Base-by-base conservation (phyloP, 805 yeast genomes). In the Wilhelminamyces savonicus region DNA sequence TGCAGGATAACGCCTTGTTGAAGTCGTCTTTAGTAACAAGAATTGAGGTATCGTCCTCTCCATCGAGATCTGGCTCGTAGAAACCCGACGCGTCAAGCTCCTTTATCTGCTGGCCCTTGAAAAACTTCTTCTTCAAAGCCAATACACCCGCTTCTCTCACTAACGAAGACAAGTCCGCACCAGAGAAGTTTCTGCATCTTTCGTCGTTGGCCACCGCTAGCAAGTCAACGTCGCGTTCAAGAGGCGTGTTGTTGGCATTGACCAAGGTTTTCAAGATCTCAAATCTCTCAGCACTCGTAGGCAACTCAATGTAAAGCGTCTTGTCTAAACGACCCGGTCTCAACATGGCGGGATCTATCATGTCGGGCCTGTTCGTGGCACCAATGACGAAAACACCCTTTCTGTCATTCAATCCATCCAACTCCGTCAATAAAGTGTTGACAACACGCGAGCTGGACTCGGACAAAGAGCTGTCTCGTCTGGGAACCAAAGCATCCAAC, bases 301-400 rank as follows among this genome's bases (percentile, higher is more conserved):
- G 98, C 29, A 90, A 67, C 52, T 90, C 97, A 16, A 90, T 90
- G 55, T 80, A 90, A 26, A 90, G 62, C 3, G 95, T 85, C 57
- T 90, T 92, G 51, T 92, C 97, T 46, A 90, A 68, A 56, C 98
- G 75, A 5, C 97, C 98, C 0, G 97, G 97, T 52, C 98, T 74
- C 26, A 92, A 61, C 97, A 90, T 92, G 0, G 98, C 98, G 3
- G 95, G 87, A 56, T 90, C 98, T 41, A 90, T 92, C 85, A 90
- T 90, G 53, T 90, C 98, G 0, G 97, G 97, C 52, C 98, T 73
- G 48, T 90, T 90, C 0, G 98, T 90, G 2, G 98, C 98, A 17
- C 96, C 97, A 42, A 90, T 76, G 4, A 90, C 97, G 54, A 82
- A 92, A 2, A 90, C 85, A 2, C 97, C 97, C 36, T 81, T 75